Percentiles rank a stretch among this genome's conserved stretches.
These are phyloP conservation scores for Tripterygium wilfordii DNA, from an alignment of 177 flowering plant species.

Conservation along the genomic window DNA sequence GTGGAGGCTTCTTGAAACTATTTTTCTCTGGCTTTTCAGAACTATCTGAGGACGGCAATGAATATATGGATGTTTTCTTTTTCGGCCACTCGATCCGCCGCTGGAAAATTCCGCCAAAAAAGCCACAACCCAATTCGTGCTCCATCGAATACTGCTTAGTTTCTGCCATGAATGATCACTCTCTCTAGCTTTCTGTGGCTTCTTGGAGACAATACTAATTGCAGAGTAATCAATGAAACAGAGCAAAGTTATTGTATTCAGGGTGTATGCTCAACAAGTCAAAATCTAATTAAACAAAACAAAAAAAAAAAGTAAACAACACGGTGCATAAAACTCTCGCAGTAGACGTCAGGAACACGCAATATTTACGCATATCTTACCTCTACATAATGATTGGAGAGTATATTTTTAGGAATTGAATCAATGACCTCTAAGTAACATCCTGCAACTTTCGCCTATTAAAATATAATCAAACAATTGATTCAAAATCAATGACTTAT, in stretches of 20 bases:
- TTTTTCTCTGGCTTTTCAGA: not conserved
- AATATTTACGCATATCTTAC: no score
- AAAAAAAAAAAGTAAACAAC: no score
- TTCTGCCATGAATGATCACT: conserved; percentile 13
- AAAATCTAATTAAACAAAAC: no score
- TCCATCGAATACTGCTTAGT: conserved; percentile 8
- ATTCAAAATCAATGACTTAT: not conserved
- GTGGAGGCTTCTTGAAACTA: conserved; percentile 1
- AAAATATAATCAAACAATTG: no score
- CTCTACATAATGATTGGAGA: no score
- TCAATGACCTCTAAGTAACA: no score
- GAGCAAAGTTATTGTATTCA: no score
- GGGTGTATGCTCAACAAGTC: no score
- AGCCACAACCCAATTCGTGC: conserved; percentile 32
- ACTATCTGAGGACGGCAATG: conserved; percentile 7
- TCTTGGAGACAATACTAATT: not conserved
- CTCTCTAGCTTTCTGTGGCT: not conserved
- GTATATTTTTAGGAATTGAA: no score
- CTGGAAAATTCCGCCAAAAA: conserved; percentile 29
- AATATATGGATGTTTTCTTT: conserved; percentile 18
- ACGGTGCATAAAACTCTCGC: no score
- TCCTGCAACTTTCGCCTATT: no score
- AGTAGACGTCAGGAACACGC: no score
- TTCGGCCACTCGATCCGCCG: conserved; percentile 15
- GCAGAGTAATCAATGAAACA: not conserved